These are phyloP conservation scores for Karstenula rhodostoma DNA, from an alignment of 2,329 filamentous ascomycete genomes.

Conservation along the genomic window DNA sequence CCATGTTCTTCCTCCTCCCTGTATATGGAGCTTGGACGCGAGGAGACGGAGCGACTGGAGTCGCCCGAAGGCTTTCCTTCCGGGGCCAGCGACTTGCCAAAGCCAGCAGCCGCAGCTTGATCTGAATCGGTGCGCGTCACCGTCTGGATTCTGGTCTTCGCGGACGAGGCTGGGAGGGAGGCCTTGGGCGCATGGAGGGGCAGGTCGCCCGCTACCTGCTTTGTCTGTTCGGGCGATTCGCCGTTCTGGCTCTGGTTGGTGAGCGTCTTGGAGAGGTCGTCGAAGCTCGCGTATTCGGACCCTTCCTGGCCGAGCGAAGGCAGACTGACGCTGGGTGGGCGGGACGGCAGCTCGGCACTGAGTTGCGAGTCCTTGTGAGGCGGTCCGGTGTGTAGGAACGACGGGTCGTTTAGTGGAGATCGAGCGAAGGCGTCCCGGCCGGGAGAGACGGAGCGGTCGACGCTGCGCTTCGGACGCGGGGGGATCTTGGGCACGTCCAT, in stretches of 20 bases:
- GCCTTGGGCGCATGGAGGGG: constrained; percentile 90
- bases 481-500: constrained; percentile 75
- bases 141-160: constrained; percentile 80
- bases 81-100: constrained; percentile 66
- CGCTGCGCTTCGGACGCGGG: constrained; percentile 73
- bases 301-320: constrained; percentile 91
- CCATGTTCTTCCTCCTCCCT: constrained; percentile 76
- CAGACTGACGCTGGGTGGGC: constrained; percentile 79
- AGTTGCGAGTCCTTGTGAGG: constrained; percentile 45
- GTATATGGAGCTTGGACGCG: constrained; percentile 64
- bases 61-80: constrained; percentile 41
- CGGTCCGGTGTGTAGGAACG: constrained; percentile 56
- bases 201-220: constrained; percentile 80
- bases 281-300: constrained; percentile 79
- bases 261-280: constrained; percentile 49
- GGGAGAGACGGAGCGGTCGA: constrained; percentile 80
- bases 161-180: constrained; percentile 80
- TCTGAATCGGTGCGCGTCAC: constrained; percentile 94
- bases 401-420: constrained; percentile 81
- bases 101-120: constrained; percentile 82
- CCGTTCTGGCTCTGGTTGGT: constrained; percentile 36
- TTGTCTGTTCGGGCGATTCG: constrained; percentile 72
- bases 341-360: constrained; percentile 56
- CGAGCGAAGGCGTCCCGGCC: constrained; percentile 80
- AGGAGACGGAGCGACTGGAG: constrained; percentile 43